Evolutionary conservation across 495 filamentous ascomycete species (phyloP).

Genomic region (Podospora fimiseda): DNA sequence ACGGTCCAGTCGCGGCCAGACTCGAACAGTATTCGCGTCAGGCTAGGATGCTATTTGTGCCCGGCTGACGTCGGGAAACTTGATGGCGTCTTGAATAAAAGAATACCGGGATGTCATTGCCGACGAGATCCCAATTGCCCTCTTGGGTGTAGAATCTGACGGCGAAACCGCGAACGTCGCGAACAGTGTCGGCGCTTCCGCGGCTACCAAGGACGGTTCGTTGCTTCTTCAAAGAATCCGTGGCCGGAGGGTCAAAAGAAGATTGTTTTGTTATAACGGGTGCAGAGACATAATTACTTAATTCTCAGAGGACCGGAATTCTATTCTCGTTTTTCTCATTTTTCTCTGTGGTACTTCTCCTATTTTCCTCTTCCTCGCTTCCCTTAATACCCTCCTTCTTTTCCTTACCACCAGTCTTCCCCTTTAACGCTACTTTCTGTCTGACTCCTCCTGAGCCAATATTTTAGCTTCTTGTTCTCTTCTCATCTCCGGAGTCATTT

Average conservation of each 20-base stretch:
- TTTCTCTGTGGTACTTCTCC: no score
- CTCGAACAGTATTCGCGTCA: no score
- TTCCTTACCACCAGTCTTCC: slow-evolving; percentile 50
- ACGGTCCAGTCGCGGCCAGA: no score
- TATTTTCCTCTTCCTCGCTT: no score
- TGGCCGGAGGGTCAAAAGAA: no score
- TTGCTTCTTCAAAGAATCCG: no score
- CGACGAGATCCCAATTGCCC: slow-evolving; percentile 73
- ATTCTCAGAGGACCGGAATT: no score
- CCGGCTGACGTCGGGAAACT: slow-evolving; percentile 72
- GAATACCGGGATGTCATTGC: slow-evolving; percentile 70
- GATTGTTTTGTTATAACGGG: no score
- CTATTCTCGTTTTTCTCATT: no score
- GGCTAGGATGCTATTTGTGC: no score
- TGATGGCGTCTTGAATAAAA: slow-evolving; percentile 71
- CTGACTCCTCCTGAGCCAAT: slow-evolving; percentile 84
- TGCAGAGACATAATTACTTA: no score
- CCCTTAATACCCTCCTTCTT: no score
- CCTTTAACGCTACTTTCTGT: slow-evolving; percentile 61
- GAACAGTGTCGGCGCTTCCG: slow-evolving; percentile 65
- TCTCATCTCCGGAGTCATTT: slow-evolving; percentile 81
- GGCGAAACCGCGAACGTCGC: slow-evolving; percentile 65
- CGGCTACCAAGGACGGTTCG: slow-evolving; percentile 71
- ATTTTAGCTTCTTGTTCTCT: slow-evolving; percentile 82
- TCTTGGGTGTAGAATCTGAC: slow-evolving; percentile 79